Evolutionary conservation across 495 filamentous ascomycete genomes (phyloP).

Genomic region (Penicillium robsamsonii): DNA sequence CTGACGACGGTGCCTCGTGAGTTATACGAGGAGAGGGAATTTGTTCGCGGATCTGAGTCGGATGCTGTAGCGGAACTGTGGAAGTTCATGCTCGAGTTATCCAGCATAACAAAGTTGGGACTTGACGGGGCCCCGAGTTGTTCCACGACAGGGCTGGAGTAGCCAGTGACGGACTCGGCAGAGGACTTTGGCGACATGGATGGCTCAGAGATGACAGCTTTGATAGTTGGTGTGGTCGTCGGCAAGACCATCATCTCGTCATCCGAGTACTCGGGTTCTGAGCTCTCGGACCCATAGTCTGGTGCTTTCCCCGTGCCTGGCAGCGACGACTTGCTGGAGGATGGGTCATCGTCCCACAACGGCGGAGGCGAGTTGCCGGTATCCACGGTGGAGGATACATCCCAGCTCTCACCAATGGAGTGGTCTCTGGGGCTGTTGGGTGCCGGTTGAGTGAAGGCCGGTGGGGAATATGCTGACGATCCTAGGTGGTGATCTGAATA

Average conservation of each 20-base stretch:
- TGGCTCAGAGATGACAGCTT: constrained; percentile 37
- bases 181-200: constrained; percentile 24
- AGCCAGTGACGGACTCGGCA: constrained; percentile 19
- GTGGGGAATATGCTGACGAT: constrained; percentile 28
- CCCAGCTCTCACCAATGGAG: constrained; percentile 39
- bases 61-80: constrained; percentile 36
- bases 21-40: constrained; percentile 48
- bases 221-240: constrained; percentile 42
- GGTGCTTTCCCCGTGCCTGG: constrained; percentile 32
- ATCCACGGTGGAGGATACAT: constrained; percentile 43
- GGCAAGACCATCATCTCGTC: constrained; percentile 41
- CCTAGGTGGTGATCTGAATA: constrained; percentile 20
- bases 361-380: constrained; percentile 41
- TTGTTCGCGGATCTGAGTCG: constrained; percentile 38
- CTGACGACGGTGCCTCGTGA: constrained; percentile 51
- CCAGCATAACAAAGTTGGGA: constrained; percentile 44
- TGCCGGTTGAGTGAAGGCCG: constrained; percentile 27
- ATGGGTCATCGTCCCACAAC: constrained; percentile 47
- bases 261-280: constrained; percentile 35
- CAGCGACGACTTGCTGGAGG: constrained; percentile 44
- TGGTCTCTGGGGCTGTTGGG: constrained; percentile 34
- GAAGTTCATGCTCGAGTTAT: constrained; percentile 46
- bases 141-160: constrained; percentile 45
- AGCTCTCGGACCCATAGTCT: constrained; percentile 24
- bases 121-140: constrained; percentile 46